Conservation (phyloP, 1,139 yeast species). For the Taiozyma sp. region DNA sequence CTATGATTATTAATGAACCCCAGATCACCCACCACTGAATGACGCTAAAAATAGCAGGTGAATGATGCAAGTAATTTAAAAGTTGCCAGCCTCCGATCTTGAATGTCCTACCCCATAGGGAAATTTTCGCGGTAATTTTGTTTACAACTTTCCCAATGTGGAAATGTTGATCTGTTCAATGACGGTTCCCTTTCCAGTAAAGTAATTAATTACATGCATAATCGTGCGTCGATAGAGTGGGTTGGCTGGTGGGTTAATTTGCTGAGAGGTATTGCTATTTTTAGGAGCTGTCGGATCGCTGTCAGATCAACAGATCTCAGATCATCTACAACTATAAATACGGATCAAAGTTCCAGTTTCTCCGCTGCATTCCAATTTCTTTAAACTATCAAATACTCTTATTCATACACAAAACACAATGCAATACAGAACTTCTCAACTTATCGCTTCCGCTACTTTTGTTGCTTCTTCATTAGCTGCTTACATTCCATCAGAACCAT, state of each 20-base stretch:
- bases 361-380: neutral
- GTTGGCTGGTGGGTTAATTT: neutral
- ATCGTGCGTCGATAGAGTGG: neutral
- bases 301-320: neutral
- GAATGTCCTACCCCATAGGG: neutral
- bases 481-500: slow-evolving; percentile 65
- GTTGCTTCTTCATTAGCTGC: slow-evolving; percentile 55
- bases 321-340: neutral
- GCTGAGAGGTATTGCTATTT: neutral
- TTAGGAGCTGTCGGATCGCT: neutral
- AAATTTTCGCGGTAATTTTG: neutral
- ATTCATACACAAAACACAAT: slow-evolving; percentile 13
- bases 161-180: slow-evolving; percentile 1
- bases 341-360: neutral
- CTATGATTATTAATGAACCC: no score
- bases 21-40: neutral
- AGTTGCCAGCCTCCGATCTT: neutral
- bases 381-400: neutral
- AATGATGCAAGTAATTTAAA: neutral
- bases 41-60: neutral
- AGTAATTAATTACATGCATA: slow-evolving; percentile 5
- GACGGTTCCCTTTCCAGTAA: slow-evolving; percentile 2
- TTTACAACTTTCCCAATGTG: slow-evolving; percentile 10
- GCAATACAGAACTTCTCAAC: slow-evolving; percentile 31
- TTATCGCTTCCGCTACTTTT: slow-evolving; percentile 37